Base-by-base conservation (phyloP, 139 green algal genomes). In the Chlorokybus atmophyticus region DNA sequence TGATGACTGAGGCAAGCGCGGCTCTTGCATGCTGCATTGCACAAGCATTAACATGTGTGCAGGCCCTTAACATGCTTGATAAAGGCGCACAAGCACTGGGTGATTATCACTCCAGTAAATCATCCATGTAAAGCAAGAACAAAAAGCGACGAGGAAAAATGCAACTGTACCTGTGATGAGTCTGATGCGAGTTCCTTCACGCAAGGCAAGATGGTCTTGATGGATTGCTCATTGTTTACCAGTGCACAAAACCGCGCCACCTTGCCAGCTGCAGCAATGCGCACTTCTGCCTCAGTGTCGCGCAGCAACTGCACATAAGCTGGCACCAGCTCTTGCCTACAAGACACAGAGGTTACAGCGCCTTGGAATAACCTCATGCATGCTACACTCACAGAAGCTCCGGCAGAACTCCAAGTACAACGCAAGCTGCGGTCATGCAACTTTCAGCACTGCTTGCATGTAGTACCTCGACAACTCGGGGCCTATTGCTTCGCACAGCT, bases 1-100 rank as follows among this genome's bases (percentile, higher is more conserved):
- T 94, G 2, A 95, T 86, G 1, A 93, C 84, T 7, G 68, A 74
- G 1, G 92, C 92, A 40, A 99, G 79, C 17, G 92, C 84, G 0
- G 83, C 76, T 7, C 92, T 81, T 35, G 97, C 92, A 62, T 93
- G 87, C 76, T 97, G 92, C 28, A n/a, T n/a, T n/a, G n/a, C n/a
- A n/a, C n/a, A n/a, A n/a, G n/a, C n/a, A n/a, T n/a, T n/a, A n/a
- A n/a, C n/a, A n/a, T n/a, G n/a, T n/a, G n/a, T n/a, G n/a, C n/a
- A n/a, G n/a, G n/a, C n/a, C n/a, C n/a, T n/a, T n/a, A n/a, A n/a
- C n/a, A n/a, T n/a, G n/a, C n/a, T n/a, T n/a, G n/a, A n/a, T n/a
- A n/a, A n/a, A n/a, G n/a, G n/a, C n/a, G n/a, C n/a, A n/a, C 66
- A 85, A 32, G 59, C 66, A 62, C 94, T 85, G 0, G 50, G 79